Evolutionary conservation across 1,284 basidiomycete genomes (phyloP).

Genomic region (Papiliotrema fonsecae): DNA sequence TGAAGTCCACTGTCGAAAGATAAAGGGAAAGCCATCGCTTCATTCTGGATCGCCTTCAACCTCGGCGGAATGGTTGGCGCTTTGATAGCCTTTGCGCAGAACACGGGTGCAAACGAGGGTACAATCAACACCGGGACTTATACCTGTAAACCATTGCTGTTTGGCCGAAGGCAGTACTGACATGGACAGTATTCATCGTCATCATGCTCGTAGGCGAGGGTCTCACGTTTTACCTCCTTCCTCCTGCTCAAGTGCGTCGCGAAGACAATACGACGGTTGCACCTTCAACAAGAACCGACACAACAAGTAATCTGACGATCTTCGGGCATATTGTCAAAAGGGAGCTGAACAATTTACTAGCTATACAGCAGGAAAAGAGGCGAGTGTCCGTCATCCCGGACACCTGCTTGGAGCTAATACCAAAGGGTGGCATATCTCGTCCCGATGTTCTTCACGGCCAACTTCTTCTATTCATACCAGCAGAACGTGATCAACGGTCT

Average conservation of each 20-base stretch:
- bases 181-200: constrained; percentile 6
- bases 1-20: constrained; percentile 72
- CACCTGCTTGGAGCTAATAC: too few species aligned
- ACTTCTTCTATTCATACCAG: constrained; percentile 26
- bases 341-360: constrained; percentile 6
- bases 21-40: constrained; percentile 66
- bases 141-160: too few species aligned
- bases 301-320: background rate
- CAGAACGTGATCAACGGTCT: constrained; percentile 27
- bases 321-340: constrained; percentile 4
- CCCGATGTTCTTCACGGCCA: constrained; percentile 10
- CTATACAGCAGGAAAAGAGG: constrained; percentile 10
- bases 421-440: constrained; percentile 5
- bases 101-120: constrained; percentile 10
- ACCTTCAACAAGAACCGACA: background rate
- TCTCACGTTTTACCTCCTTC: background rate
- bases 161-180: too few species aligned
- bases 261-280: constrained; percentile 6
- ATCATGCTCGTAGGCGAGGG: constrained; percentile 7
- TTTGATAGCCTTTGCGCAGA: constrained; percentile 57
- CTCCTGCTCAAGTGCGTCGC: constrained; percentile 2
- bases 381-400: background rate
- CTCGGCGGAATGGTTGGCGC: constrained; percentile 65
- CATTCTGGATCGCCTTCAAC: constrained; percentile 73
- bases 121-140: constrained; percentile 5